Percentiles rank a stretch among this genome's conserved stretches.
Evolutionary conservation across 2,329 filamentous ascomycete species (phyloP).

Genomic region (Trichoderma cornu-damae): DNA sequence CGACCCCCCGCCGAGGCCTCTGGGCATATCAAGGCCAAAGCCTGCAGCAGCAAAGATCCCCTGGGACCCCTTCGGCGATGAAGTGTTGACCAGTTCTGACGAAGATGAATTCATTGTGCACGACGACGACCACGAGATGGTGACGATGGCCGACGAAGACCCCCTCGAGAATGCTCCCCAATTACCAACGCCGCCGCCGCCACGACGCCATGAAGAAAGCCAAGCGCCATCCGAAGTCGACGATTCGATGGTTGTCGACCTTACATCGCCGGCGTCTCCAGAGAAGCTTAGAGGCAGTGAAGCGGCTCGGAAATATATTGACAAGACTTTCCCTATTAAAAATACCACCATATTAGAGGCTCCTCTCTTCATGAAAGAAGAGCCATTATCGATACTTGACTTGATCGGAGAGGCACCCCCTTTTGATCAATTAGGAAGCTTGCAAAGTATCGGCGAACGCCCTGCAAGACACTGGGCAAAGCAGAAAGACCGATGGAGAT

Average conservation of each 20-base stretch:
- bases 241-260: conserved; percentile 27
- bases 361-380: background rate
- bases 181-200: background rate
- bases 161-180: background rate
- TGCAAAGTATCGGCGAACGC: conserved; percentile 21
- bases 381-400: background rate
- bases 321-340: conserved; percentile 27
- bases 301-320: conserved; percentile 21
- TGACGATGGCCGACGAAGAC: background rate
- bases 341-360: conserved; percentile 4
- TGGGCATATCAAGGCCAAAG: conserved; percentile 23
- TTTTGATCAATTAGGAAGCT: conserved; percentile 24
- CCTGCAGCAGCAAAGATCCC: background rate
- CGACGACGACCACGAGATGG: background rate
- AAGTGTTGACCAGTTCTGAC: conserved; percentile 48
- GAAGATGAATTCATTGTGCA: conserved; percentile 29
- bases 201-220: background rate
- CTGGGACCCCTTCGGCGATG: conserved; percentile 36
- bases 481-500: conserved; percentile 28
- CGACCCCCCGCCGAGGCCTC: conserved; percentile 36
- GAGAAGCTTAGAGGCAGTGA: background rate
- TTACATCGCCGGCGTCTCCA: conserved; percentile 28
- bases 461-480: conserved; percentile 26
- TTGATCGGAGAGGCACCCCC: conserved; percentile 18
- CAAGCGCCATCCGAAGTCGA: conserved; percentile 22